Percentiles rank a stretch among this genome's conserved stretches.
phyloP scores from a whole-genome alignment of 768 basidiomycete genomes.

The Pulveroboletus sp. region DNA sequence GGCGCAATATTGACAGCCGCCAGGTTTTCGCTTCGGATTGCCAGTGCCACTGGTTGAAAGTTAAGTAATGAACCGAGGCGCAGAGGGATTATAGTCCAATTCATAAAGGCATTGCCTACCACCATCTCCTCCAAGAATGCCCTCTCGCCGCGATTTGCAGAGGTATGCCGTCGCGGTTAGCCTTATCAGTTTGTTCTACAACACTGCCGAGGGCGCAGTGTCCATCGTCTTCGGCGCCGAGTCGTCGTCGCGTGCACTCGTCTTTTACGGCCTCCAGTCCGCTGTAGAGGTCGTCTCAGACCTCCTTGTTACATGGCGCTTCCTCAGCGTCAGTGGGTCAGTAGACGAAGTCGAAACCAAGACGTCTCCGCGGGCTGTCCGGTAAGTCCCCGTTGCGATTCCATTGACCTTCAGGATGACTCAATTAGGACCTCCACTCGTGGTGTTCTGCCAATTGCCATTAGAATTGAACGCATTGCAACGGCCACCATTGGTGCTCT shows the following conservation, averaged over 20 bases:
- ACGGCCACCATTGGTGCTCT: conserved; percentile 36
- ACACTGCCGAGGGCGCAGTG: conserved; percentile 39
- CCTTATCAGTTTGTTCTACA: conserved; percentile 38
- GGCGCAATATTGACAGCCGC: too few relatives aligned
- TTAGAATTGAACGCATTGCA: conserved; percentile 38
- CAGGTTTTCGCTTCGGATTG: too few relatives aligned
- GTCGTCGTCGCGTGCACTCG: conserved; percentile 40
- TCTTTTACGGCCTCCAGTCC: conserved; percentile 49
- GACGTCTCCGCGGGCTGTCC: conserved; percentile 8
- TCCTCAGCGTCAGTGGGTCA: conserved; percentile 31
- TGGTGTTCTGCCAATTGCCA: neutral
- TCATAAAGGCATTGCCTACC: too few relatives aligned
- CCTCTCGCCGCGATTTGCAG: conserved; percentile 16
- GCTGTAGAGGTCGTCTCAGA: conserved; percentile 45
- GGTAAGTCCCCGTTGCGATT: conserved; percentile 4
- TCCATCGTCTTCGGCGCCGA: conserved; percentile 45
- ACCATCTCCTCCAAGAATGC: conserved; percentile 14
- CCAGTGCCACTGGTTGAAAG: too few relatives aligned
- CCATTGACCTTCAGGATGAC: too few relatives aligned
- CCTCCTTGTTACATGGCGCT: conserved; percentile 43
- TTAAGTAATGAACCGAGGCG: too few relatives aligned
- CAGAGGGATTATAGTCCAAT: too few relatives aligned
- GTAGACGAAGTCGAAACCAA: conserved; percentile 28
- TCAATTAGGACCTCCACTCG: neutral
- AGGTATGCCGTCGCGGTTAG: conserved; percentile 42